These are phyloP conservation scores for Theobroma cacao DNA, from an alignment of 345 rosid genomes.

Conservation along the genomic window DNA sequence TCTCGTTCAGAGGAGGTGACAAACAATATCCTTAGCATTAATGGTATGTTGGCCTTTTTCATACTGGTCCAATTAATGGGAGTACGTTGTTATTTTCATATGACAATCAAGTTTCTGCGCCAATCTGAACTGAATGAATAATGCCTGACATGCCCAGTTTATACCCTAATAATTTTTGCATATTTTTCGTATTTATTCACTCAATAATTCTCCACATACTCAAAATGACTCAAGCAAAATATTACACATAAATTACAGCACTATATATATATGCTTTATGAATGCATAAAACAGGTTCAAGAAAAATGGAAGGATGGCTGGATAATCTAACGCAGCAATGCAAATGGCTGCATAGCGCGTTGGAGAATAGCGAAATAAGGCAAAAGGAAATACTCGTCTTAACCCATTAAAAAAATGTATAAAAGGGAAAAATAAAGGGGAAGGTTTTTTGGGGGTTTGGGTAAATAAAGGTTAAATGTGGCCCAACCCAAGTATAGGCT, in stretches of 20 bases:
- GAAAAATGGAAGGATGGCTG: too few relatives aligned
- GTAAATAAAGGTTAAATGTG: neutral
- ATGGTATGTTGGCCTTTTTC: neutral
- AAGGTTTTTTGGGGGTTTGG: neutral
- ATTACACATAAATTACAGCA: neutral
- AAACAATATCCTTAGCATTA: neutral
- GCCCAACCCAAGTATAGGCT: slow-evolving; percentile 23
- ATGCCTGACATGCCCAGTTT: slow-evolving; percentile 5
- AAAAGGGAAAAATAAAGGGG: neutral
- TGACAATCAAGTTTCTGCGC: neutral
- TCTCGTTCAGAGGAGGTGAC: neutral
- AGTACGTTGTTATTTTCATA: neutral
- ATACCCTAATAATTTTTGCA: neutral
- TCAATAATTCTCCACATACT: neutral
- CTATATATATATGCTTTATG: too few relatives aligned
- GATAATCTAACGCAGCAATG: too few relatives aligned
- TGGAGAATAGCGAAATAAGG: neutral
- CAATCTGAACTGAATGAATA: slow-evolving; percentile 8
- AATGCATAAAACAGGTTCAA: too few relatives aligned
- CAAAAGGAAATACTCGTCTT: slow-evolving; percentile 17
- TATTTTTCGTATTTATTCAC: neutral
- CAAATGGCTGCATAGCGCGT: neutral
- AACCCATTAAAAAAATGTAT: neutral
- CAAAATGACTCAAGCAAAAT: neutral
- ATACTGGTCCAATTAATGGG: neutral